These are phyloP conservation scores for Carex arenaria DNA, from an alignment of 202 grass and related monocot genomes.

Conservation along the genomic window DNA sequence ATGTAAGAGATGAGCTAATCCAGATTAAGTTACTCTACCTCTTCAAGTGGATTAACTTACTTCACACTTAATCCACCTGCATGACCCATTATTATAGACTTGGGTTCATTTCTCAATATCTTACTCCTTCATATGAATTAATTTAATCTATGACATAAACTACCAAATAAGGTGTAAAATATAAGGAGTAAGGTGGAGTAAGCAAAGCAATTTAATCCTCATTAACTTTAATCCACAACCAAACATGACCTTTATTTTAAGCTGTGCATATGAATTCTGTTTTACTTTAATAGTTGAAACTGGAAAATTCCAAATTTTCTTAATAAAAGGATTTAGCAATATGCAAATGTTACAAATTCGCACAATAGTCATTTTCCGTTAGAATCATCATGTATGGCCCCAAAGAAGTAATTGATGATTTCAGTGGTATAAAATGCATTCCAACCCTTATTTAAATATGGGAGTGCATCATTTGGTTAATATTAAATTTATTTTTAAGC, in stretches of 20 bases:
- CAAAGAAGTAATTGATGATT: neutral
- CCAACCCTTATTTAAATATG: neutral
- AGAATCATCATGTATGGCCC: neutral
- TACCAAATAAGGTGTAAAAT: too few species aligned
- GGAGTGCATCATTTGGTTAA: slow-evolving; percentile 1
- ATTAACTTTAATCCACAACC: too few species aligned
- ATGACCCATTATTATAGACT: too few species aligned
- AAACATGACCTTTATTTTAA: neutral
- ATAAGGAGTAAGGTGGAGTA: too few species aligned
- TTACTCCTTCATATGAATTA: too few species aligned
- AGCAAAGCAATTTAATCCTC: too few species aligned
- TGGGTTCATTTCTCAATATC: too few species aligned
- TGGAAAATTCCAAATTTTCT: neutral
- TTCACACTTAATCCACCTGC: too few species aligned
- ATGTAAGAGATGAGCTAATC: too few species aligned
- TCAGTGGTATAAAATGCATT: neutral
- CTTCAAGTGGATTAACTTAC: too few species aligned
- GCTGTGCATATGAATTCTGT: neutral
- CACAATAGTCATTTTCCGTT: neutral
- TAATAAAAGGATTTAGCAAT: neutral
- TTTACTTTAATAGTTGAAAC: neutral
- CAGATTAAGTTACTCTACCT: too few species aligned
- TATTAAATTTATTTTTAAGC: slow-evolving; percentile 5
- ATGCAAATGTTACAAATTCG: neutral
- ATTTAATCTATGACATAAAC: too few species aligned